Base-by-base conservation (phyloP, 352 stramenopile species). In the Pythium grandisporangium region DNA sequence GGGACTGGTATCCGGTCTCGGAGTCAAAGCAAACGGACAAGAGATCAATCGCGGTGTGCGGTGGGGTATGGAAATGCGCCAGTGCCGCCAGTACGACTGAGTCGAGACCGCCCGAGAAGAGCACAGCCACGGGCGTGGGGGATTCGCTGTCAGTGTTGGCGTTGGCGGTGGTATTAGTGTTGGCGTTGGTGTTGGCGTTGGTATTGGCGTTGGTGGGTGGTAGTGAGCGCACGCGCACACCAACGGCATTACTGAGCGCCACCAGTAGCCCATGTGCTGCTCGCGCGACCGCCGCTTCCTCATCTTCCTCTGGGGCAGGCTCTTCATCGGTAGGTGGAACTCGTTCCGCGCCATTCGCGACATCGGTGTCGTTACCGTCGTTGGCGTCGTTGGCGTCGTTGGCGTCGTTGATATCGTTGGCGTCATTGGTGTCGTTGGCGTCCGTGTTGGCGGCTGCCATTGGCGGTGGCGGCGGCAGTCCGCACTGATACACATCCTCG, bases 31-130 rank as follows among this genome's bases (percentile, higher is more conserved):
- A 97, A 1, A 98, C 87, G 54, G 96, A 98, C 26, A 98, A 70
- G 36, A 99, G 60, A 52, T 97, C 89, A 30, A 98, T 84, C 5
- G 84, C 57, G 37, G 93, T 67, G 21, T 54, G 35, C 5, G 19
- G 17, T 12, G 63, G 65, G 11, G 78, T 25, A 43, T 96, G 70
- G 33, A 81, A 71, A 55, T 97, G 72, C 19, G 72, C 64, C 20
- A 98, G 67, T 6, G 85, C 87, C 23, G 95, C 94, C 17, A 99
- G 55, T 22, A 99, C 78, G 5, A 96, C 84, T 5, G 91, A 99
- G 63, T 99, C 95, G 19, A 99, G 65, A 3, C 95, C 95, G 22
- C 95, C 95, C 4, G 92, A 98, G 69, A 98, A 99, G 7, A 99
- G 59, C 8, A 99, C 77, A 11, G 63, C 93, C 3, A 98, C 74